A percentile compares a stretch with the other conserved stretches of the same genome.
Evolutionary conservation across 257 asterid species (phyloP).

Genomic region (Plantago elongata): DNA sequence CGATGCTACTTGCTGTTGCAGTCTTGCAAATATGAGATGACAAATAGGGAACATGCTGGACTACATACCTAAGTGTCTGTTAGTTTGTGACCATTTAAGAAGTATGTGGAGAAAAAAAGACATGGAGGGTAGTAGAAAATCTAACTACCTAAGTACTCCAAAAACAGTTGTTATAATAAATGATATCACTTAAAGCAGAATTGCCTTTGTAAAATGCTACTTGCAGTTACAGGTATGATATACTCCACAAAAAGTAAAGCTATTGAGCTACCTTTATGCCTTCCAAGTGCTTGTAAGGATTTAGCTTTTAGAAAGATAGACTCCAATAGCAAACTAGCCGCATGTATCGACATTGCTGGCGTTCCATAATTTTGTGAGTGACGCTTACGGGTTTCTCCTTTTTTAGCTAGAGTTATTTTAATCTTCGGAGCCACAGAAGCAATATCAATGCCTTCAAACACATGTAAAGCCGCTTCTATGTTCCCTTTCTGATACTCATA

Average conservation of each 20-base stretch:
- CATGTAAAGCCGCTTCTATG: conserved; percentile 83
- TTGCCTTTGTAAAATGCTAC: background rate
- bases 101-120: too few species aligned
- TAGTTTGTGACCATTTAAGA: background rate
- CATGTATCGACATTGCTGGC: conserved; percentile 76
- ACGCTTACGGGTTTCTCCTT: conserved; percentile 51
- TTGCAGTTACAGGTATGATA: background rate
- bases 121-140: too few species aligned
- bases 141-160: too few species aligned
- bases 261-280: conserved; percentile 63
- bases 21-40: background rate
- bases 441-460: conserved; percentile 88
- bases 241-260: conserved; percentile 6
- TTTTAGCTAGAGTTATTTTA: conserved; percentile 53
- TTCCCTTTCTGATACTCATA: conserved; percentile 89
- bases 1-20: background rate
- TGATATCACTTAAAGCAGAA: background rate
- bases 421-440: conserved; percentile 68
- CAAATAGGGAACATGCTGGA: background rate
- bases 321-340: conserved; percentile 82
- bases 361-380: conserved; percentile 44
- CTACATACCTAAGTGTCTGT: too few species aligned
- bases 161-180: background rate
- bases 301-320: conserved; percentile 78
- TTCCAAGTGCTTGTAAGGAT: conserved; percentile 76